phyloP scores from a whole-genome alignment of 345 rosid genomes.

The Noccaea bulbosa region DNA sequence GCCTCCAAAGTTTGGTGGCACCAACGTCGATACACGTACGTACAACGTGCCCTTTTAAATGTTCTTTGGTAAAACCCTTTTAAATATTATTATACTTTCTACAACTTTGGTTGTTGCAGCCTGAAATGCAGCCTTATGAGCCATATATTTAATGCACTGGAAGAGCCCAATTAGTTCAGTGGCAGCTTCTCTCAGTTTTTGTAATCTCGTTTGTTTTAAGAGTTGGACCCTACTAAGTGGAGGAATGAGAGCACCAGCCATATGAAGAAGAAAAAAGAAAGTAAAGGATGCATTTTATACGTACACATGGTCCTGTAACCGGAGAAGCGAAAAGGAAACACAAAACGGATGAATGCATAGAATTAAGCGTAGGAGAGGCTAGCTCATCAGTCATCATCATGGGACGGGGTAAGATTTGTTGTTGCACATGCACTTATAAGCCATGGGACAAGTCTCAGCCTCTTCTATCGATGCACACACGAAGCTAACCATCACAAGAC shows the following conservation, averaged over 20 bases:
- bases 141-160: neutral
- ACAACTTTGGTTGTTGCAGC: constrained; percentile 30
- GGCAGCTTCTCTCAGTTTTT: constrained; percentile 3
- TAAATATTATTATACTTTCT: constrained; percentile 3
- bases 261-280: neutral
- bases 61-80: too few species aligned
- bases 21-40: constrained; percentile 4
- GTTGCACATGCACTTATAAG: constrained; percentile 94
- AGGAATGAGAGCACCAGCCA: neutral
- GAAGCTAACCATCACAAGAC: constrained; percentile 92
- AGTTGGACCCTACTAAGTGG: constrained; percentile 4
- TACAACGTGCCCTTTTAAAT: neutral
- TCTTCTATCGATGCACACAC: constrained; percentile 81
- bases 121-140: constrained; percentile 33
- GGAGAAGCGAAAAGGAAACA: constrained; percentile 24
- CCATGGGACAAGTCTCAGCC: constrained; percentile 97
- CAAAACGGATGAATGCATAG: constrained; percentile 32
- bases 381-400: constrained; percentile 14
- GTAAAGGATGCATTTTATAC: constrained; percentile 22
- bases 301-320: constrained; percentile 17
- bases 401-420: constrained; percentile 92
- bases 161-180: constrained; percentile 26
- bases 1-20: constrained; percentile 47
- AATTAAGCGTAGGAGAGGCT: constrained; percentile 6
- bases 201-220: constrained; percentile 19